Evolutionary conservation across 2,329 filamentous ascomycete genomes (phyloP).

Genomic region (Colletotrichum somersetense): DNA sequence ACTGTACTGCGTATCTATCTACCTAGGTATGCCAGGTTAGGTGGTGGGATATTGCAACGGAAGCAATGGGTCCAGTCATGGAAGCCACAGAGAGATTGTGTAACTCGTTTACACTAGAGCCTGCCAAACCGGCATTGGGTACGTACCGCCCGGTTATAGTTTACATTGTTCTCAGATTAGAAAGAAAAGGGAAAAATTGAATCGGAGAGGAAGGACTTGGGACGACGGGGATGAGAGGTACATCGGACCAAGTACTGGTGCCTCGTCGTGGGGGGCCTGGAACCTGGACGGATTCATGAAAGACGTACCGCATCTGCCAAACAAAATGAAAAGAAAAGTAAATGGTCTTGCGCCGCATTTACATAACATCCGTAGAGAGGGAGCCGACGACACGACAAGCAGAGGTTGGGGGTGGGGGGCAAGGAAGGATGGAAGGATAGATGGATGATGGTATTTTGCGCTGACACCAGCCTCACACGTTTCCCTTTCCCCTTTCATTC

Average conservation of each 20-base stretch:
- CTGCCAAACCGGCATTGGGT: background rate
- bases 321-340: background rate
- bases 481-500: background rate
- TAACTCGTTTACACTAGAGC: constrained; percentile 16
- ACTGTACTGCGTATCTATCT: no score
- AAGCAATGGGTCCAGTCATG: constrained; percentile 21
- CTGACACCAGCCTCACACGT: constrained; percentile 10
- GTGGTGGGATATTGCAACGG: constrained; percentile 14
- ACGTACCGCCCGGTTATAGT: background rate
- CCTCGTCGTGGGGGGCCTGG: background rate
- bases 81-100: constrained; percentile 27
- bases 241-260: background rate
- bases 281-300: background rate
- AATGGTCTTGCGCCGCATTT: background rate
- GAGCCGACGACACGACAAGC: background rate
- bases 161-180: background rate
- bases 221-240: background rate
- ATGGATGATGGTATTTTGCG: background rate
- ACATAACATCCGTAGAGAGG: background rate
- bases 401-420: background rate
- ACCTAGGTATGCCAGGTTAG: no score
- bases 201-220: background rate
- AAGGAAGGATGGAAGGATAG: background rate
- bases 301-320: background rate
- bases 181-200: background rate